Evolutionary conservation across 805 yeast species (phyloP).

Genomic region (Candida chilensis): DNA sequence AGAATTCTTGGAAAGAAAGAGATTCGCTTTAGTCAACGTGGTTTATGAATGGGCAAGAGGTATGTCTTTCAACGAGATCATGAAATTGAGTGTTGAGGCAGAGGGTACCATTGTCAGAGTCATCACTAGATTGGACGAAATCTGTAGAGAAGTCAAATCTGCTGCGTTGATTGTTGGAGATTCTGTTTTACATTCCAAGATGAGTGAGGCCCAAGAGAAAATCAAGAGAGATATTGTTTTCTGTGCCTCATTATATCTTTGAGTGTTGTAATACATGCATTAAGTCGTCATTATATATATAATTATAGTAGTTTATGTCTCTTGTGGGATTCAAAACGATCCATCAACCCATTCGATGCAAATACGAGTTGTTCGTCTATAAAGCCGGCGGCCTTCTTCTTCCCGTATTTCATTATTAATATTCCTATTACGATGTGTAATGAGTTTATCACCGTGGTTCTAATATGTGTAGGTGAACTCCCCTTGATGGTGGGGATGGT

Average conservation of each 20-base stretch:
- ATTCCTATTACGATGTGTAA: too few species aligned
- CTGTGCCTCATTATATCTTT: constrained; percentile 88
- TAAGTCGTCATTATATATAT: constrained; percentile 10
- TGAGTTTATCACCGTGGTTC: too few species aligned
- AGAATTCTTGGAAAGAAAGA: constrained; percentile 69
- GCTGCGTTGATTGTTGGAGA: constrained; percentile 96
- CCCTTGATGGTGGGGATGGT: background rate
- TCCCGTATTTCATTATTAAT: too few species aligned
- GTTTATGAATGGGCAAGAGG: constrained; percentile 99
- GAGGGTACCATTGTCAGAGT: constrained; percentile 98
- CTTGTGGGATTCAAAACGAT: too few species aligned
- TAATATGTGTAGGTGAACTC: too few species aligned
- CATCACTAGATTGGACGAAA: constrained; percentile 87
- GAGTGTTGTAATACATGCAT: constrained; percentile 6
- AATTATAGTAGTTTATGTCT: too few species aligned
- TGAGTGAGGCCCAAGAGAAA: constrained; percentile 87
- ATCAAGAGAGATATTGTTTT: constrained; percentile 96
- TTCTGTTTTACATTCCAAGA: constrained; percentile 77
- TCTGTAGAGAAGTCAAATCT: constrained; percentile 88
- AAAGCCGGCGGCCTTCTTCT: too few species aligned
- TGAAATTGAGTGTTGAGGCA: constrained; percentile 79
- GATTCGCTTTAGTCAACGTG: constrained; percentile 88
- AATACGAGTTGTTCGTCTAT: too few species aligned
- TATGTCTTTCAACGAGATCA: constrained; percentile 81
- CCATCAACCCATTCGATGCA: too few species aligned